Evolutionary conservation across 2,329 filamentous ascomycete genomes (phyloP).

Genomic region (Keithomyces neogunnii): DNA sequence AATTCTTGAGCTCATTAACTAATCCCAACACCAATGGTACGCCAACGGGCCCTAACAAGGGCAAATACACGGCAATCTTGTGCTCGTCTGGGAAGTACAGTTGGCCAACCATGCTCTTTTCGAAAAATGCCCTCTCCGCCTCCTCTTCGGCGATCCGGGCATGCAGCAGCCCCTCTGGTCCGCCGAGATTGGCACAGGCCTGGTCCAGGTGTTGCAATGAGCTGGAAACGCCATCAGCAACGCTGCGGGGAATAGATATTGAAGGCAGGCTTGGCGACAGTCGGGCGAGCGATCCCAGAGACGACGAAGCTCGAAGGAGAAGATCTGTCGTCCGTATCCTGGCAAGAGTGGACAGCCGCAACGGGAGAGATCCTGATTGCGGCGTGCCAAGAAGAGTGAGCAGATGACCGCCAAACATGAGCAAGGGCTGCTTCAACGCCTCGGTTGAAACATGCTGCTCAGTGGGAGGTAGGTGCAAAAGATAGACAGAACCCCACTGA

Average conservation of each 20-base stretch:
- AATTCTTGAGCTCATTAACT: slow-evolving; percentile 69
- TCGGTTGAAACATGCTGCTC: slow-evolving; percentile 49
- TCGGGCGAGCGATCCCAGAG: slow-evolving; percentile 84
- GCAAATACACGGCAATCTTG: slow-evolving; percentile 93
- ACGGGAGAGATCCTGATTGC: slow-evolving; percentile 70
- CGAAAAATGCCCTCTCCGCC: slow-evolving; percentile 92
- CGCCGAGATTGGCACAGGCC: slow-evolving; percentile 64
- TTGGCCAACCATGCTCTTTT: slow-evolving; percentile 98
- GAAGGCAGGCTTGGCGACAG: slow-evolving; percentile 76
- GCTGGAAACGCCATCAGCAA: slow-evolving; percentile 75
- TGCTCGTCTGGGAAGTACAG: slow-evolving; percentile 98
- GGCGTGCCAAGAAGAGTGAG: slow-evolving; percentile 82
- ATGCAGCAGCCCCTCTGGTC: slow-evolving; percentile 61
- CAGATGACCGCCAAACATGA: slow-evolving; percentile 86
- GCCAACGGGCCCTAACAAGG: slow-evolving; percentile 79
- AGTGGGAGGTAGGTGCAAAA: slow-evolving; percentile 40
- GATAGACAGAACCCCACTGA: slow-evolving; percentile 76
- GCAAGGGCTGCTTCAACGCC: slow-evolving; percentile 68
- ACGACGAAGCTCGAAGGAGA: slow-evolving; percentile 82
- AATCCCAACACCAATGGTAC: slow-evolving; percentile 81
- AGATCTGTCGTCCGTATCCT: slow-evolving; percentile 82
- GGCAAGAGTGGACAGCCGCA: slow-evolving; percentile 75
- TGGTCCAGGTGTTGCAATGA: slow-evolving; percentile 70
- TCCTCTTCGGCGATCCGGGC: slow-evolving; percentile 80
- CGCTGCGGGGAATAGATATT: slow-evolving; percentile 82